A percentile compares a stretch with the other conserved stretches of the same genome.
Conservation (phyloP, 169 alveolate genomes). For the Babesia ovis region DNA sequence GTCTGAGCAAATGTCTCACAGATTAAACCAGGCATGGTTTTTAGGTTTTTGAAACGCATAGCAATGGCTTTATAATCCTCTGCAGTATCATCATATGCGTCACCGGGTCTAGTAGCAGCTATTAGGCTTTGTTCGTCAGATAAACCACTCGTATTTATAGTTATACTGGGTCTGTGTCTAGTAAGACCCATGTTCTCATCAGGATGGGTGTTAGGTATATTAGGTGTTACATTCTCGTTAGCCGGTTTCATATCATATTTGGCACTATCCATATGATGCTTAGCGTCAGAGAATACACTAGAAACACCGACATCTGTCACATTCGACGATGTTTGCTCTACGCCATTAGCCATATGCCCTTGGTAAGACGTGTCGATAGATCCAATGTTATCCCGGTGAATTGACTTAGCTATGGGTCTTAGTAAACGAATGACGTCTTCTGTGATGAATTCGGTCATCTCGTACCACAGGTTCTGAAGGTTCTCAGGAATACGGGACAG, state of each 20-base stretch:
- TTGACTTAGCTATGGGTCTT: slow-evolving; percentile 38
- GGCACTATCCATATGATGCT: background rate
- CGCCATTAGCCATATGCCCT: background rate
- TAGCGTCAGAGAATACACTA: background rate
- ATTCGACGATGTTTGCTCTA: background rate
- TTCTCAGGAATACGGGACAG: slow-evolving; percentile 34
- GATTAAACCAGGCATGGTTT: background rate
- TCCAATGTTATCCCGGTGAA: too few relatives aligned
- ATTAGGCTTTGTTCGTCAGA: background rate
- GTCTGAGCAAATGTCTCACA: background rate
- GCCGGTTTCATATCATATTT: background rate
- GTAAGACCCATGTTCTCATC: too few relatives aligned
- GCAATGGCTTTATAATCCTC: slow-evolving; percentile 6
- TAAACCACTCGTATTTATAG: too few relatives aligned
- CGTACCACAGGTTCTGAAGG: slow-evolving; percentile 36
- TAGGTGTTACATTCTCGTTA: too few relatives aligned
- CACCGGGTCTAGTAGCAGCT: background rate
- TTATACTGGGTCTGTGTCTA: too few relatives aligned
- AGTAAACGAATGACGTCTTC: slow-evolving; percentile 30
- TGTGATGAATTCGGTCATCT: slow-evolving; percentile 44
- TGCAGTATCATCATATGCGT: slow-evolving; percentile 20
- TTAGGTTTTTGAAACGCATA: background rate
- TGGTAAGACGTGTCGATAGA: background rate
- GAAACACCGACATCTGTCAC: background rate
- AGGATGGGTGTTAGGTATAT: background rate